Percentiles rank a stretch among this genome's conserved stretches.
Evolutionary conservation across 176 grass and related monocot species (phyloP).

Genomic region (Ananas comosus): DNA sequence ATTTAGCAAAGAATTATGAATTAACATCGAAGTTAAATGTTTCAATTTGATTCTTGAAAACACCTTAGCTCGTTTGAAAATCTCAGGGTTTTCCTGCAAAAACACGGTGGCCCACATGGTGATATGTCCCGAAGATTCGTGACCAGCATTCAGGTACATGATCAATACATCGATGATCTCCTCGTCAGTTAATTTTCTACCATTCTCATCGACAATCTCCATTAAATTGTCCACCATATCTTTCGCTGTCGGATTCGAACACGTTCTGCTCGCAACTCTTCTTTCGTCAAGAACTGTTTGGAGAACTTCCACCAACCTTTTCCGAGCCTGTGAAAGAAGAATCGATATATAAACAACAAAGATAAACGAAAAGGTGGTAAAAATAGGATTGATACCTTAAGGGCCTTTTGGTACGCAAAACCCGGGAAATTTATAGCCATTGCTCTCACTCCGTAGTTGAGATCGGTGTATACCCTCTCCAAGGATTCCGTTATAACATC

Average conservation of each 20-base stretch:
- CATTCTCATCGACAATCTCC: slow-evolving; percentile 45
- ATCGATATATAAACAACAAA: neutral
- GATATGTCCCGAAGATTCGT: slow-evolving; percentile 92
- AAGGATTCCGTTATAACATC: slow-evolving; percentile 23
- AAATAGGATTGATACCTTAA: slow-evolving; percentile 23
- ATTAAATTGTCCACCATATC: slow-evolving; percentile 91
- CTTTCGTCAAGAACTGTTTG: slow-evolving; percentile 51
- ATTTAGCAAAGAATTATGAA: neutral
- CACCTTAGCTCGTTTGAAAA: slow-evolving; percentile 72
- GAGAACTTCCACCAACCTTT: slow-evolving; percentile 42
- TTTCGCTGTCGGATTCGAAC: neutral
- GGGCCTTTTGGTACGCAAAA: slow-evolving; percentile 61
- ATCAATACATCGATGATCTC: slow-evolving; percentile 78
- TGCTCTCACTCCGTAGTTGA: slow-evolving; percentile 82
- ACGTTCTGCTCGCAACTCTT: slow-evolving; percentile 16
- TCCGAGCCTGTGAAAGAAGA: slow-evolving; percentile 26
- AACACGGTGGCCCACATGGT: slow-evolving; percentile 96
- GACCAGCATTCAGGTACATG: slow-evolving; percentile 93
- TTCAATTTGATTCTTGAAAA: neutral
- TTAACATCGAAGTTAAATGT: neutral
- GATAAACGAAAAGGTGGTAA: neutral
- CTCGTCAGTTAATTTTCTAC: slow-evolving; percentile 47
- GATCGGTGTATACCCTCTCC: slow-evolving; percentile 68
- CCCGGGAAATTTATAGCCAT: slow-evolving; percentile 89
- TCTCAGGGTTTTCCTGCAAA: slow-evolving; percentile 62